Base-by-base conservation (phyloP, 495 filamentous ascomycete species). In the Penicillium cataractarum region DNA sequence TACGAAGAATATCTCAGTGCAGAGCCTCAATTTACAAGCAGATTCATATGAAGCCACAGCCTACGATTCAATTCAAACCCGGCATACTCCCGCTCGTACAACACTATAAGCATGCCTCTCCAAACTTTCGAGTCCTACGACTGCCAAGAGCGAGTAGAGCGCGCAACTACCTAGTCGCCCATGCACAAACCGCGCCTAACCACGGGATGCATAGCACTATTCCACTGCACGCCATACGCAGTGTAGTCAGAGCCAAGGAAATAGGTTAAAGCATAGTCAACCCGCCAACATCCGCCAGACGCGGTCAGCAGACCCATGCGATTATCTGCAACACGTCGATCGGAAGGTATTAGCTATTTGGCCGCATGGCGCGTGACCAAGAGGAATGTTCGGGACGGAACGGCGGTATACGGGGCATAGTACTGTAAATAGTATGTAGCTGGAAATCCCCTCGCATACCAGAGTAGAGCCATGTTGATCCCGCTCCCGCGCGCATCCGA, bases 241-340 rank as follows among this genome's bases (percentile, higher is more conserved):
- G 29, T 31, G 17, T 39, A 39, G 35, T 3, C 13, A 39, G 4
- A 17, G 9, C 33, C 12, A 13, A 12, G 4, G 4, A 17, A n/a
- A n/a, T 6, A 27, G 6, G 22, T n/a, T 17, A 27, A 29, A 27
- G 46, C 46, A 50, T 17, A 1, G 24, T 24, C 46, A 50, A n/a
- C 46, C 46, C 24, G 22, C 10, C 46, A 50, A 29, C 22, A 50
- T 50, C 46, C 46, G 46, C 12, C 46, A 26, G 24, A 50, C 46
- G 46, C 46, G 24, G 46, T 50, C 46, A 50, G 46, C 46, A 27
- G 46, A 50, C 42, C 46, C 46, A 50, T 29, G 24, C 46, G 13
- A 27, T 29, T 17, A 27, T 26, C 46, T 15, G 13, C 21, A 50
- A 22, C 19, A 22, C 40, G 9, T 46, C 42, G 19, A 46, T 12